Evolutionary conservation across 2,329 filamentous ascomycete genomes (phyloP).

Genomic region (Colletotrichum trifolii): DNA sequence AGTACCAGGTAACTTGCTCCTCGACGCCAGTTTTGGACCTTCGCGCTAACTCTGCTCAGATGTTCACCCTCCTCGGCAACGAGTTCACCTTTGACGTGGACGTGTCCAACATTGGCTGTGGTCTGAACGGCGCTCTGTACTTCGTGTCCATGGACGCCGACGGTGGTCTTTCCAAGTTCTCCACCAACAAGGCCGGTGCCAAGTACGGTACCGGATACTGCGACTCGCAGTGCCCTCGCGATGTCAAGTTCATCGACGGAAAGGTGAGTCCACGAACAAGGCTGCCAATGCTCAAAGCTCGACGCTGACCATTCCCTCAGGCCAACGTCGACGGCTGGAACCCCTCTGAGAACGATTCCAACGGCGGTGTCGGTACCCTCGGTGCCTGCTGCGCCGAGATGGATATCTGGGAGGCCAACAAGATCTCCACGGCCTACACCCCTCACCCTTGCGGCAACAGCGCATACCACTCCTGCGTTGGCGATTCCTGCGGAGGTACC

Average conservation of each 20-base stretch:
- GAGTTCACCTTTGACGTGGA: conserved; percentile 81
- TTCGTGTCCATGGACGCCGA: conserved; percentile 69
- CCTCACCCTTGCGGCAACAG: conserved; percentile 70
- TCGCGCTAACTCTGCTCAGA: conserved; percentile 53
- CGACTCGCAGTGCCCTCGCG: conserved; percentile 64
- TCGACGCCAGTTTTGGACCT: conserved; percentile 42
- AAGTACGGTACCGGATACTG: conserved; percentile 70
- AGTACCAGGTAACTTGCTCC: conserved; percentile 72
- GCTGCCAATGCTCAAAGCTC: rapidly evolving
- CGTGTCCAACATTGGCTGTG: conserved; percentile 74
- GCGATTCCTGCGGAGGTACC: conserved; percentile 63
- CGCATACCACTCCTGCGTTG: conserved; percentile 62
- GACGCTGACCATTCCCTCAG: conserved; percentile 38
- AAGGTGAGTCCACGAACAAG: conserved; percentile 45
- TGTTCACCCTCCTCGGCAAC: conserved; percentile 72
- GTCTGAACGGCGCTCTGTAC: conserved; percentile 78
- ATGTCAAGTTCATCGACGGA: conserved; percentile 69
- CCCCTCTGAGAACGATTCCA: conserved; percentile 62
- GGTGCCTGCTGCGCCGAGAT: conserved; percentile 73
- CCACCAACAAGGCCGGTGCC: conserved; percentile 63
- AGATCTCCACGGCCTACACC: conserved; percentile 71
- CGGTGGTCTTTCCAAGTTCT: conserved; percentile 62
- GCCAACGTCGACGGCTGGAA: conserved; percentile 65
- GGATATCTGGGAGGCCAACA: conserved; percentile 75
- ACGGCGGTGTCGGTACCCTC: conserved; percentile 62